Conservation (phyloP, 306 rosid genomes). For the Begonia masoniana region DNA sequence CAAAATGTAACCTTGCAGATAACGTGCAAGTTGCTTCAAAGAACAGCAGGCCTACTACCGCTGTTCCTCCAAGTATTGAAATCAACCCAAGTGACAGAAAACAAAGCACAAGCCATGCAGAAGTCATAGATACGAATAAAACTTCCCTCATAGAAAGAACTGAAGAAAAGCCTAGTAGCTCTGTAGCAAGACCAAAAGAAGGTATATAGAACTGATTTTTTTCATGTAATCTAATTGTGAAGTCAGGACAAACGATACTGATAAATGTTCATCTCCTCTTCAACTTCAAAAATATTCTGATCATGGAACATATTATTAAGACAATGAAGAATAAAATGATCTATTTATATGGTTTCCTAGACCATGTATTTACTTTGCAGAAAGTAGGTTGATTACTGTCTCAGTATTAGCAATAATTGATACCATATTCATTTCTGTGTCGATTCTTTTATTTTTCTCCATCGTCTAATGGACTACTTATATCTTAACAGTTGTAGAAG, state of each 20-base stretch:
- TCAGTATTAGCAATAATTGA: too few species aligned
- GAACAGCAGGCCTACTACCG: slow-evolving; percentile 18
- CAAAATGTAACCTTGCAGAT: slow-evolving; percentile 24
- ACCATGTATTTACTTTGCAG: not conserved
- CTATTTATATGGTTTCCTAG: too few species aligned
- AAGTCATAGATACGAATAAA: slow-evolving; percentile 17
- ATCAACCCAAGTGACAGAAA: slow-evolving; percentile 22
- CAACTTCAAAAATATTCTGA: too few species aligned
- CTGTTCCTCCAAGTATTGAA: slow-evolving; percentile 19
- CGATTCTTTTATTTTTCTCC: not conserved
- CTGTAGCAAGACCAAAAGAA: slow-evolving; percentile 76
- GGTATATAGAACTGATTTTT: slow-evolving; percentile 29
- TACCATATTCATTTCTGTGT: too few species aligned
- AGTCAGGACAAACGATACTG: too few species aligned
- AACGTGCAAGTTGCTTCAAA: slow-evolving; percentile 18
- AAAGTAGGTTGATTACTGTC: too few species aligned
- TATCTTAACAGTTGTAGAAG: slow-evolving; percentile 47
- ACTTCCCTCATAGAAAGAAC: slow-evolving; percentile 21
- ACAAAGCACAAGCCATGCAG: slow-evolving; percentile 18
- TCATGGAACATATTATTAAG: too few species aligned
- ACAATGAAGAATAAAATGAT: too few species aligned
- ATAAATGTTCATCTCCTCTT: too few species aligned
- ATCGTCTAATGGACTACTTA: slow-evolving; percentile 2
- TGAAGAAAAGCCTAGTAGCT: slow-evolving; percentile 67
- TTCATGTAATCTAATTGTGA: not conserved